phyloP scores from a whole-genome alignment of 257 asterid genomes.

The Thymus quinquecostatus region DNA sequence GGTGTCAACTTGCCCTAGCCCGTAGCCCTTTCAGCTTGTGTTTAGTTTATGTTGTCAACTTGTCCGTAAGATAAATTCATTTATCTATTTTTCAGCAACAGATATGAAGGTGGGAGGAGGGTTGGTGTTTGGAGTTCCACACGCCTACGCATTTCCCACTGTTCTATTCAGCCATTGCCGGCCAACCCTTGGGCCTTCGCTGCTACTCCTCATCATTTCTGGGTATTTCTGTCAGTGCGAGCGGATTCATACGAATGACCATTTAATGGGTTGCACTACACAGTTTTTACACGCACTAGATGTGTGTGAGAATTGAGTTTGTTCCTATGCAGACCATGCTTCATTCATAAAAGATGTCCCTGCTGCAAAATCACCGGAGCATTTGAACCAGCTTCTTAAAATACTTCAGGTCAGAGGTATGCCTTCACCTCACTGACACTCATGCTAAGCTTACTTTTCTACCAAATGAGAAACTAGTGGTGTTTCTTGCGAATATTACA shows the following conservation, averaged over 20 bases:
- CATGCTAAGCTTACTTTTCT: conserved; percentile 1
- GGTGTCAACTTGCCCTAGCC: too few relatives aligned
- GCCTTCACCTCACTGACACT: conserved; percentile 1
- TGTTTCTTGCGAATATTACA: background rate
- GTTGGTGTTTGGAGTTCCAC: conserved; percentile 70
- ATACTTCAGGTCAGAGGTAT: conserved; percentile 85
- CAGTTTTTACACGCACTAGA: conserved; percentile 7
- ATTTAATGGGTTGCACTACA: background rate
- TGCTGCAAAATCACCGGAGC: conserved; percentile 76
- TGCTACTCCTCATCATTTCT: conserved; percentile 74
- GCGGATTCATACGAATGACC: background rate
- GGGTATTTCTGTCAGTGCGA: conserved; percentile 38
- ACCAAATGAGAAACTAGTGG: too few relatives aligned
- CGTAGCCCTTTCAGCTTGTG: too few relatives aligned
- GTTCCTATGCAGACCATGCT: conserved; percentile 59
- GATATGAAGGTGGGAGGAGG: conserved; percentile 75
- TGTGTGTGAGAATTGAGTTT: conserved; percentile 2
- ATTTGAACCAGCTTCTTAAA: conserved; percentile 76
- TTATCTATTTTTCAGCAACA: conserved; percentile 22
- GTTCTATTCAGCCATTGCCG: conserved; percentile 46
- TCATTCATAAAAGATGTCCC: conserved; percentile 80
- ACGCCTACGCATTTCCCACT: conserved; percentile 66
- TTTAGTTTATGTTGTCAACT: too few relatives aligned
- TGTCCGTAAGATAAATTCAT: too few relatives aligned
- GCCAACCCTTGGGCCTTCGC: conserved; percentile 42